Percentiles rank a stretch among this genome's conserved stretches.
These are phyloP conservation scores for Zymoseptoria passerinii DNA, from an alignment of 2,329 filamentous ascomycete species.

Conservation along the genomic window DNA sequence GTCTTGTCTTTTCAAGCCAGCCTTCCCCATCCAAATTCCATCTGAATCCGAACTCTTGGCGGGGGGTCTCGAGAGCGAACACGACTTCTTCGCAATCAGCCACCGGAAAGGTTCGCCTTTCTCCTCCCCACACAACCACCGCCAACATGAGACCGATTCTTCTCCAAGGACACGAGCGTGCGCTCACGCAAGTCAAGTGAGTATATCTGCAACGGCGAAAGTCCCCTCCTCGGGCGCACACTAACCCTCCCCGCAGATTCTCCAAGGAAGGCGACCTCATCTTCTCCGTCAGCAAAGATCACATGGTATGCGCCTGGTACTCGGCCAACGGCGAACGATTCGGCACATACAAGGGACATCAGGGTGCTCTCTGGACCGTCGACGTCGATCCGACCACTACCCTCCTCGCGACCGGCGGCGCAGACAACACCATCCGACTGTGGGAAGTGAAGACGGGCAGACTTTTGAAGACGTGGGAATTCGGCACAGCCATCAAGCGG, in stretches of 20 bases:
- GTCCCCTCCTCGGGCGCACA: background rate
- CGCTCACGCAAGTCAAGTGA: constrained; percentile 26
- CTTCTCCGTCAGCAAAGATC: constrained; percentile 93
- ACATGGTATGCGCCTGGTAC: constrained; percentile 94
- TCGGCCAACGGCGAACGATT: constrained; percentile 96
- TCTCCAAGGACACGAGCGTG: constrained; percentile 70
- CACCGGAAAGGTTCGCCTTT: background rate
- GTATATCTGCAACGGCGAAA: background rate
- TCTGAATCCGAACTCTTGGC: background rate
- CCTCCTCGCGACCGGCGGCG: constrained; percentile 87
- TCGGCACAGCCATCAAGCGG: constrained; percentile 92
- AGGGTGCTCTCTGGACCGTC: constrained; percentile 97
- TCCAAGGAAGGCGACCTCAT: constrained; percentile 93
- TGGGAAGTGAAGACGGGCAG: constrained; percentile 94
- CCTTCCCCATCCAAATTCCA: too few species aligned
- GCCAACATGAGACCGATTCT: constrained; percentile 90
- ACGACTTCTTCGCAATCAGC: background rate
- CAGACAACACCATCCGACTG: constrained; percentile 95
- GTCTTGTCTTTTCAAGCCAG: too few species aligned
- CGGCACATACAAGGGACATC: constrained; percentile 92
- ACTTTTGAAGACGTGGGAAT: constrained; percentile 95
- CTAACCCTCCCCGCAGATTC: constrained; percentile 48
- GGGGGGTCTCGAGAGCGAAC: background rate
- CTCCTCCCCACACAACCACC: constrained; percentile 4
- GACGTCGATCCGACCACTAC: constrained; percentile 89